Percentiles rank a stretch among this genome's conserved stretches.
phyloP scores from a whole-genome alignment of 2,329 filamentous ascomycete species.

The Verticillium albo-atrum region DNA sequence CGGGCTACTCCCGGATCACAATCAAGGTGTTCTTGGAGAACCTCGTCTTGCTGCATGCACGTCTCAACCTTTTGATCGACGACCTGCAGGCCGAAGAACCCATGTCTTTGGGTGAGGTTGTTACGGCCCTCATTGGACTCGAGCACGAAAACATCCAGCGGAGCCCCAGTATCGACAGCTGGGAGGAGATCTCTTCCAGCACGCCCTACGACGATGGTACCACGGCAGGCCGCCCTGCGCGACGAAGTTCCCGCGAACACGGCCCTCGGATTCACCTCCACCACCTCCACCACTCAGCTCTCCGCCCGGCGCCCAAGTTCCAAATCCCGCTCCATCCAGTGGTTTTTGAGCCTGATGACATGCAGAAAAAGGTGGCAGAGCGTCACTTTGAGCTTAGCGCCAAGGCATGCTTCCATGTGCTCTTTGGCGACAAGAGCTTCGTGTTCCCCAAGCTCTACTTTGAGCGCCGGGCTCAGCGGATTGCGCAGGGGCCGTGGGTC shows the following conservation, averaged over 20 bases:
- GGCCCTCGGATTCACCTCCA: conserved; percentile 19
- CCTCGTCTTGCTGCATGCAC: conserved; percentile 72
- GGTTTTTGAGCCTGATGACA: conserved; percentile 76
- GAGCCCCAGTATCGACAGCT: conserved; percentile 79
- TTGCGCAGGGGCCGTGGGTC: conserved; percentile 83
- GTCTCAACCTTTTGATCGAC: conserved; percentile 81
- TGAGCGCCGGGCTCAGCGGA: conserved; percentile 72
- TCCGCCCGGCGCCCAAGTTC: conserved; percentile 57
- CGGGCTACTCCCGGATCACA: conserved; percentile 68
- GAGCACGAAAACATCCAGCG: conserved; percentile 58
- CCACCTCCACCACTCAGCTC: not conserved
- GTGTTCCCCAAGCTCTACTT: conserved; percentile 90
- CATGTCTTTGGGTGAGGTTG: conserved; percentile 62
- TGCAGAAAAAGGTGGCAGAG: conserved; percentile 71
- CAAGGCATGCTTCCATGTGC: conserved; percentile 90
- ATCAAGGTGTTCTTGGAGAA: conserved; percentile 94
- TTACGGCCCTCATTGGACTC: conserved; percentile 69
- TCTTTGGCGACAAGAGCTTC: conserved; percentile 94
- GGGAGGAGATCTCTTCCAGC: conserved; percentile 72
- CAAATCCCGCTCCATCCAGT: conserved; percentile 79
- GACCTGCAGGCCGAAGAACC: conserved; percentile 71
- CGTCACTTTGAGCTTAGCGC: conserved; percentile 85
- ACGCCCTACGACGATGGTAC: conserved; percentile 58
- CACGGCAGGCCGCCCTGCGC: conserved; percentile 31
- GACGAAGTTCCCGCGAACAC: conserved; percentile 20